These are phyloP conservation scores for Russula griseocarnosa DNA, from an alignment of 768 basidiomycete genomes.

Conservation along the genomic window DNA sequence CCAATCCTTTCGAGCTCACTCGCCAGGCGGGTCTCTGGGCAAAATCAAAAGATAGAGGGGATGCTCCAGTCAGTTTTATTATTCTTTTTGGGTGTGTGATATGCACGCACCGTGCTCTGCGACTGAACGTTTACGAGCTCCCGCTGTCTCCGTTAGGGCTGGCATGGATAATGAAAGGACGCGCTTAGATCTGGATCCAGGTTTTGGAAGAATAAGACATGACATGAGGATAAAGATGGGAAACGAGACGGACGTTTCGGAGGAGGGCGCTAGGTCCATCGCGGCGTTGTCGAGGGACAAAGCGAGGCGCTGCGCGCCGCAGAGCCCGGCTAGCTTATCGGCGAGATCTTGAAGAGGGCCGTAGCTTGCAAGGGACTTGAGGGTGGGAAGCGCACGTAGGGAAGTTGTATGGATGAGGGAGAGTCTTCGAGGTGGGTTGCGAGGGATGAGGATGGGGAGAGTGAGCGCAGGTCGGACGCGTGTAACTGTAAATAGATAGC, in stretches of 20 bases:
- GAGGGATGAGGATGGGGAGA: slow-evolving; percentile 51
- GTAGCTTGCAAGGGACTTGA: slow-evolving; percentile 31
- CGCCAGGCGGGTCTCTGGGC: slow-evolving; percentile 45
- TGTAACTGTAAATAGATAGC: slow-evolving; percentile 48
- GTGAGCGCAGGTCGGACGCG: slow-evolving; percentile 67
- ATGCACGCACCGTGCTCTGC: slow-evolving; percentile 49
- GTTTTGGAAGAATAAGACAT: background rate
- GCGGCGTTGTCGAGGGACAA: slow-evolving; percentile 31
- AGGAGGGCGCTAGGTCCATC: background rate
- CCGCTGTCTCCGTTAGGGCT: slow-evolving; percentile 39
- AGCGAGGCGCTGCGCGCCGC: slow-evolving; percentile 49
- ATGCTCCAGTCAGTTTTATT: background rate
- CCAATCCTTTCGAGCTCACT: slow-evolving; percentile 49
- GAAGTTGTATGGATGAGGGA: slow-evolving; percentile 56
- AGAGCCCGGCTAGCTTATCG: slow-evolving; percentile 46
- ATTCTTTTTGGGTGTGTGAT: background rate
- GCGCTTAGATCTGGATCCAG: slow-evolving; percentile 42
- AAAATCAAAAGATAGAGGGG: background rate
- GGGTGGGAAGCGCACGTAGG: slow-evolving; percentile 45
- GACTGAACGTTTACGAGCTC: slow-evolving; percentile 47
- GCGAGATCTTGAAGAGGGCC: slow-evolving; percentile 38
- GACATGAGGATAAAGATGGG: background rate
- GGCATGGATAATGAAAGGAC: slow-evolving; percentile 58
- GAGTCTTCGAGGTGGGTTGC: slow-evolving; percentile 46
- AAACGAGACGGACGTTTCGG: slow-evolving; percentile 32